Conservation (phyloP, 164 flowering plant species). For the Chimonanthus praecox region DNA sequence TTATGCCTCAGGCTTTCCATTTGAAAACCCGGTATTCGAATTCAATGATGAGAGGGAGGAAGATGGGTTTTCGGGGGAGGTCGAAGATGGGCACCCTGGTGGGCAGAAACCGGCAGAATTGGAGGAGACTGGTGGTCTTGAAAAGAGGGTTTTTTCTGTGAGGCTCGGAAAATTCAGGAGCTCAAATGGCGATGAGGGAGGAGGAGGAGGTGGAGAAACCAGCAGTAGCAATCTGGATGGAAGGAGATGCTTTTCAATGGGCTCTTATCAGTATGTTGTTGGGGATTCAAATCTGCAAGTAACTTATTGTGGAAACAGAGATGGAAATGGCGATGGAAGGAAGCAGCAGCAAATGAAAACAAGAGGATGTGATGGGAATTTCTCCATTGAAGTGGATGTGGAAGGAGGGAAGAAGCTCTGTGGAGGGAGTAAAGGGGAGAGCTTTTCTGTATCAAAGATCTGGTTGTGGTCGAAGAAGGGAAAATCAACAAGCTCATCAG, state of each 20-base stretch:
- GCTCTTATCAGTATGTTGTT: slow-evolving; percentile 66
- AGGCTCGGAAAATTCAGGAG: slow-evolving; percentile 75
- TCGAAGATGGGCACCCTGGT: slow-evolving; percentile 21
- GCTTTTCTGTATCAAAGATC: slow-evolving; percentile 85
- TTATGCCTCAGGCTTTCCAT: slow-evolving; percentile 21
- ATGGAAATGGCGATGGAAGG: slow-evolving; percentile 11
- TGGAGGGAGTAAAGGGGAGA: slow-evolving; percentile 53
- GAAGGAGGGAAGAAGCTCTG: slow-evolving; percentile 56
- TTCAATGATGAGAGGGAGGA: slow-evolving; percentile 28
- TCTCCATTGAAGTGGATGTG: slow-evolving; percentile 27
- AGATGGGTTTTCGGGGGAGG: slow-evolving; percentile 26
- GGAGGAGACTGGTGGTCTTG: slow-evolving; percentile 24
- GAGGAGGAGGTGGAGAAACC: slow-evolving; percentile 30
- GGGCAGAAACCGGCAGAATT: slow-evolving; percentile 20
- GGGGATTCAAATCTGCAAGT: slow-evolving; percentile 53
- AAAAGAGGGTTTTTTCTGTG: slow-evolving; percentile 51
- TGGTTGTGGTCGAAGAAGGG: slow-evolving; percentile 88
- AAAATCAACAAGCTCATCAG: slow-evolving; percentile 29
- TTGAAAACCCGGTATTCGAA: slow-evolving; percentile 42
- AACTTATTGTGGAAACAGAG: slow-evolving; percentile 11
- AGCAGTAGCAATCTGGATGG: slow-evolving; percentile 54
- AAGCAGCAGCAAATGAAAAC: slow-evolving; percentile 18
- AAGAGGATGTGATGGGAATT: slow-evolving; percentile 18
- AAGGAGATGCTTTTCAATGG: slow-evolving; percentile 83
- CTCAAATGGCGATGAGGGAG: slow-evolving; percentile 22